Percentiles rank a stretch among this genome's conserved stretches.
These are phyloP conservation scores for Penicillium egyptiacum DNA, from an alignment of 495 filamentous ascomycete genomes.

Conservation along the genomic window DNA sequence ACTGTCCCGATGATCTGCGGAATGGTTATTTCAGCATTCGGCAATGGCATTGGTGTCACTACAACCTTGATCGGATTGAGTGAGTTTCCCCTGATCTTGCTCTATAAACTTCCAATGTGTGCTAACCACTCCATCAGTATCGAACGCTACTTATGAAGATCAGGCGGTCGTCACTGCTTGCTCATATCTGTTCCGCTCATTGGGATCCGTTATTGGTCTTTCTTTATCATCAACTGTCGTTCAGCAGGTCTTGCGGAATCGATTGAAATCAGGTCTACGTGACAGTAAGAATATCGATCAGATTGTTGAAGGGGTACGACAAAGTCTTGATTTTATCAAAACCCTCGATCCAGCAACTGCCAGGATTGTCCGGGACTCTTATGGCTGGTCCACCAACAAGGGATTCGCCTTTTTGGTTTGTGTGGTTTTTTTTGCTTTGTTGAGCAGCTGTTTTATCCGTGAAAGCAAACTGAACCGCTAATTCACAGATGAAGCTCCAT, in stretches of 20 bases:
- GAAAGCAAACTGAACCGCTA: constrained; percentile 43
- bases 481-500: neutral
- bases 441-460: constrained; percentile 47
- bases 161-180: constrained; percentile 81
- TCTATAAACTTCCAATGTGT: neutral
- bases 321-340: constrained; percentile 71
- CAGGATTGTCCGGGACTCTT: constrained; percentile 66
- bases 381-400: constrained; percentile 54
- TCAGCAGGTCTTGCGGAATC: constrained; percentile 65
- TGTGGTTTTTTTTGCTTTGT: constrained; percentile 46
- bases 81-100: constrained; percentile 32
- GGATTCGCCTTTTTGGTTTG: constrained; percentile 47
- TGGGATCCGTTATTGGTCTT: constrained; percentile 76
- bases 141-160: constrained; percentile 66
- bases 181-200: constrained; percentile 80
- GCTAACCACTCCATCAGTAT: constrained; percentile 48
- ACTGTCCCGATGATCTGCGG: constrained; percentile 55
- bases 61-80: constrained; percentile 64
- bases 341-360: constrained; percentile 61
- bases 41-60: constrained; percentile 69
- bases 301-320: constrained; percentile 70
- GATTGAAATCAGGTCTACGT: constrained; percentile 53
- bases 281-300: constrained; percentile 61
- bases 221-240: constrained; percentile 69
- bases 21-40: constrained; percentile 55